Base-by-base conservation (phyloP, 805 yeast genomes). In the Ogataea minuta region DNA sequence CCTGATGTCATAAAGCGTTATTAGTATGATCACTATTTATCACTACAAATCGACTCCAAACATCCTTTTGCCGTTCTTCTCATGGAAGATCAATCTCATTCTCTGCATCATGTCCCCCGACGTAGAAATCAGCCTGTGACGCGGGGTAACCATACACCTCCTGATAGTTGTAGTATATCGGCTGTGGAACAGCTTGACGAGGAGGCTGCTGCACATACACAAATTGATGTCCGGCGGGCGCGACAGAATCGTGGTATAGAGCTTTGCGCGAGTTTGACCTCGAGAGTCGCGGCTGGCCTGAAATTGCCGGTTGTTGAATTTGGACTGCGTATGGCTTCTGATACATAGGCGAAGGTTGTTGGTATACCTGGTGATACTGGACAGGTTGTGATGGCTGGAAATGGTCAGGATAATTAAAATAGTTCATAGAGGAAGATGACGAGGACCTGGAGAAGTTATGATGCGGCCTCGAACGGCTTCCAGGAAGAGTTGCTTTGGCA, bases 1-100 rank as follows among this genome's bases (percentile, higher is more conserved):
- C 44, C 48, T 82, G 21, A 74, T 82, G 79, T 72, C 63, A 19
- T 39, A 28, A 34, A 34, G 20, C 29, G 31, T 31, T 33, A 33
- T 39, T 28, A 16, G 9, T 16, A 14, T n/a, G 23, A 33, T 33
- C 24, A 28, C 12, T 28, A 13, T 20, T 11, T 19, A 9, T 33
- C 15, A 17, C 5, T 23, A 11, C 13, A 23, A 25, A 17, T 15
- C 13, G 13, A 30, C 19, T 9, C 25, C 20, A 16, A 19, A n/a
- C 33, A 12, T 31, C 28, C 28, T 31, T 19, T 4, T 23, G 15
- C 15, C 11, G 15, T 10, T 27, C 19, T 9, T 21, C 36, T 2
- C 19, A 33, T 14, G 20, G 19, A 4, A 26, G 34, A 21, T 14
- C 37, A 9, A 17, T 11, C 31, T 35, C 37, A 7, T 14, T 12